Evolutionary conservation across 352 stramenopile species (phyloP).

Genomic region (Phytophthora litchii): DNA sequence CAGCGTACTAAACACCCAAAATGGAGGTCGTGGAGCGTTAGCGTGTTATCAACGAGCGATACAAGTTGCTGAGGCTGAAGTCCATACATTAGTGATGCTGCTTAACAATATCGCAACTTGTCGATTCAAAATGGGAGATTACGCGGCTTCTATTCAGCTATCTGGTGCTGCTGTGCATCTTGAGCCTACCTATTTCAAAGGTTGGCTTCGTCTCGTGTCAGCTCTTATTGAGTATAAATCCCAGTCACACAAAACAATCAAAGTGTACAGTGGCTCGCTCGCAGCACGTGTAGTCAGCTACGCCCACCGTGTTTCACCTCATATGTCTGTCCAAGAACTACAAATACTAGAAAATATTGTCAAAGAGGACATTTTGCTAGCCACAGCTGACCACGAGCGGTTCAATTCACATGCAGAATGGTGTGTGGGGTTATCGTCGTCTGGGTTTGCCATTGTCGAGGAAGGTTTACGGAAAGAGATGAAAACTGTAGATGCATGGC

Average conservation of each 20-base stretch:
- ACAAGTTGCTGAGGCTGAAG: conserved; percentile 6
- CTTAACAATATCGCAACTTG: conserved; percentile 30
- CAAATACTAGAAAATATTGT: conserved; percentile 14
- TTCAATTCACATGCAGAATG: conserved; percentile 25
- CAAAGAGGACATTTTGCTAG: no score
- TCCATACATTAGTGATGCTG: conserved; percentile 19
- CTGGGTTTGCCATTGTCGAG: not conserved
- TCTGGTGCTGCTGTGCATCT: conserved; percentile 26
- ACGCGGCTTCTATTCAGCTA: conserved; percentile 19
- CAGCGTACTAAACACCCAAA: conserved; percentile 9
- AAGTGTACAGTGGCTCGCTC: not conserved
- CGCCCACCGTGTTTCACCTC: conserved; percentile 1
- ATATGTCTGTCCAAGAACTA: conserved; percentile 2
- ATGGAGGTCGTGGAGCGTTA: conserved; percentile 18
- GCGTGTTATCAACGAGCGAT: conserved; percentile 30
- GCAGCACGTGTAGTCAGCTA: conserved; percentile 6
- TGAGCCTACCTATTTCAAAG: conserved; percentile 25
- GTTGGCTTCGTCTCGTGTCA: conserved; percentile 23
- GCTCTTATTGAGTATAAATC: conserved; percentile 12
- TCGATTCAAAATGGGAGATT: conserved; percentile 27
- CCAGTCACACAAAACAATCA: not conserved
- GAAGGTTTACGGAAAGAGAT: not conserved
- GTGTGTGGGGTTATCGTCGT: conserved; percentile 13
- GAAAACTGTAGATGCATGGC: conserved; percentile 18
- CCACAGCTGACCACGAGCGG: no score